A percentile compares a stretch with the other conserved stretches of the same genome.
phyloP scores from a whole-genome alignment of 1,284 basidiomycete species.

The Macrocystidia cucumis region DNA sequence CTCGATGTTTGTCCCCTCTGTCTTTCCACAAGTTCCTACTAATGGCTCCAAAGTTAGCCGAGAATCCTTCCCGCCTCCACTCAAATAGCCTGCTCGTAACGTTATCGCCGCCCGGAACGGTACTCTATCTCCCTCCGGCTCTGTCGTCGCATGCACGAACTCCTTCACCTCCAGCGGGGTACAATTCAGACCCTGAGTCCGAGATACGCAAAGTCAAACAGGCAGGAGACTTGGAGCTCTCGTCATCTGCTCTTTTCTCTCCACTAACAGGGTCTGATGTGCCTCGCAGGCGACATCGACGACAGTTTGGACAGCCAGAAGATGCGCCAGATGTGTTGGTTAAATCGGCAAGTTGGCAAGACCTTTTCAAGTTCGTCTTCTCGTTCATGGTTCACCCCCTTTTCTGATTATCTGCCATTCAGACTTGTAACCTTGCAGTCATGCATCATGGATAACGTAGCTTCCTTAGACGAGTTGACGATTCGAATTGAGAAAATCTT shows the following conservation, averaged over 20 bases:
- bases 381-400: not conserved
- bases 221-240: constrained; percentile 10
- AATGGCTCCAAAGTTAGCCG: constrained; percentile 29
- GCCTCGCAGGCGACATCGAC: constrained; percentile 23
- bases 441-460: constrained; percentile 59
- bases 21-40: not conserved
- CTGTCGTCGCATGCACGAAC: constrained; percentile 23
- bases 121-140: constrained; percentile 46
- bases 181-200: constrained; percentile 64
- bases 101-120: constrained; percentile 48
- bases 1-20: constrained; percentile 39
- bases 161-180: constrained; percentile 48
- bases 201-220: constrained; percentile 31
- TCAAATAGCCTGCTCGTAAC: constrained; percentile 68
- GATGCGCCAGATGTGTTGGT: constrained; percentile 12
- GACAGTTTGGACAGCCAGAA: constrained; percentile 1
- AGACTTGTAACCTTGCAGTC: constrained; percentile 70
- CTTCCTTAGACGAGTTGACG: constrained; percentile 47
- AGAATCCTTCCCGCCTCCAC: constrained; percentile 45
- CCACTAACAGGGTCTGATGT: constrained; percentile 12
- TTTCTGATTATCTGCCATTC: too few relatives aligned
- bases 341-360: constrained; percentile 55
- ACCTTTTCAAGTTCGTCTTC: constrained; percentile 57
- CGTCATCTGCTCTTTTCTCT: constrained; percentile 4
- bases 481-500: constrained; percentile 46